Evolutionary conservation across 768 basidiomycete species (phyloP), one percentile per base, ranked within the genome.

Genomic region (Phylloporus rhodoxanthus): DNA sequence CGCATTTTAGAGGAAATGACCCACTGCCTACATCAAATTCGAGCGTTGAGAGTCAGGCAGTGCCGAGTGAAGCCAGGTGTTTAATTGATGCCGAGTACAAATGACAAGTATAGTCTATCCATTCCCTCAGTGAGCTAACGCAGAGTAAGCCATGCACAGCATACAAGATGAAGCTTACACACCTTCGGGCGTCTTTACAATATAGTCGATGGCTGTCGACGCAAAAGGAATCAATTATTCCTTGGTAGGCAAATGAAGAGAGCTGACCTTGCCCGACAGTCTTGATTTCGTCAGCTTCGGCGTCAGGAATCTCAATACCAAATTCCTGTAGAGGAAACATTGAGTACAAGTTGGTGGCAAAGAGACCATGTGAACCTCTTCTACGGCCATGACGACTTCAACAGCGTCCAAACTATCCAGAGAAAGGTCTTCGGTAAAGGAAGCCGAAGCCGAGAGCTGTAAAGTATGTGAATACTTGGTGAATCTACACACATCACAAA

Each of bases 321-420:
- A 99, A 99, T 64, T 98, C 96, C 91, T 98, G 59, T 30, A 15
- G 47, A 28, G 38, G 15, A 5, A 14, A 32, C 3, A 7, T 48
- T 19, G 46, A 47, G 45, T 33, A 15, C 47, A 52, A 34, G 34
- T 47, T 17, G 37, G 48, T 40, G 19, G n/a, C 48, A 29, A 25
- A 33, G 37, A 48, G 36, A 48, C 44, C 17, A 32, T 20, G 21
- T 55, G 45, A 58, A 82, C 86, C 81, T 93, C 96, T 73, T 99
- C 96, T 58, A 99, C 86, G 34, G 95, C 92, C 93, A 99, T 96
- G 60, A 98, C 90, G 23, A 97, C 93, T 69, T 99, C 96, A 17
- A 99, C 94, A 17, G 93, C 81, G 68, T 99, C 96, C 66, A 99
- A 74, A 61, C 93, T 97, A 71, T 99, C 96, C 28, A 43, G 77